Evolutionary conservation across 805 yeast genomes (phyloP), one percentile per base, ranked within the genome.

Genomic region (Hanseniaspora pseudoguilliermondii): DNA sequence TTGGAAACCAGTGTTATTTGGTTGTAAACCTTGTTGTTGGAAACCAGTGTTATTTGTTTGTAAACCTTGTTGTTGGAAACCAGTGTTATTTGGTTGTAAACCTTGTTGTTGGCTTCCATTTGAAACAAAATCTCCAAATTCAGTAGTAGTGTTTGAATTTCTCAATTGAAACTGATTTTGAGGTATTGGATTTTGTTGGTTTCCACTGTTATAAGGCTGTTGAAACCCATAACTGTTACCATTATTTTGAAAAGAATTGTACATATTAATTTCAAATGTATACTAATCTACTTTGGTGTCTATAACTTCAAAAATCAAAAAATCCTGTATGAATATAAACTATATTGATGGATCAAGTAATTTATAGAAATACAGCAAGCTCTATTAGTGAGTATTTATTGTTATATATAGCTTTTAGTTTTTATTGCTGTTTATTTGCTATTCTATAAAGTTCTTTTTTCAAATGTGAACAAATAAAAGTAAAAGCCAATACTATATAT

Each of bases 81-180:
- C 44, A 15, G 44, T 21, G 44, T 13, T 41, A 18, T 23, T 41
- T 23, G 29, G 44, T 15, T 59, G 62, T 38, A 62, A 61, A 34
- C 62, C 58, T 35, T 40, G 57, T 38, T 50, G 55, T 25, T 57
- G 25, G 20, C 32, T 50, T 34, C 57, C 60, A 39, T 47, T 61
- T 60, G 49, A 53, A 5, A 53, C 56, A 53, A 55, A 53, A 47
- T 53, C 56, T 15, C 62, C 59, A 53, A 57, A 61, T 6, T 59
- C 64, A n/a, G 60, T 40, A 25, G 57, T 59, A 34, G 58, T 54
- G 39, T 40, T 57, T 50, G 46, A 53, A 11, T 47, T 60, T 35
- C 44, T 48, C 21, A 54, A 43, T 13, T 41, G 55, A 25, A 54
- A 50, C 23, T 57, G 53, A 20, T 50, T 59, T 25, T 49, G 51